Conservation (phyloP, 192 early-diverging fungal species). For the Backusella circina region DNA sequence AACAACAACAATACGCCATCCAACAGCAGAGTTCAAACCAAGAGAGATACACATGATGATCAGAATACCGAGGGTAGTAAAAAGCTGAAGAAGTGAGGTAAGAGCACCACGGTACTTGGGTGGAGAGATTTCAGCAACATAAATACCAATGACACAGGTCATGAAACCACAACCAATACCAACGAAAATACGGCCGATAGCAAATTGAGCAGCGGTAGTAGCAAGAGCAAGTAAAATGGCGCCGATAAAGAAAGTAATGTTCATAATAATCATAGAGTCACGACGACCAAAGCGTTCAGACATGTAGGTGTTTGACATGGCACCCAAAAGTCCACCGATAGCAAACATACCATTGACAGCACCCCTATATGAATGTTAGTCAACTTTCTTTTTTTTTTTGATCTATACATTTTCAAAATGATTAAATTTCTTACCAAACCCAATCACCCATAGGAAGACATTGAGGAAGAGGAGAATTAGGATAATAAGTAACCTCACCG, state of each 20-base stretch:
- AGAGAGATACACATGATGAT: conserved; percentile 42
- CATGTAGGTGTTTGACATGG: conserved; percentile 57
- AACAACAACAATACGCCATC: conserved; percentile 49
- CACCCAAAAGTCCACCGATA: conserved; percentile 66
- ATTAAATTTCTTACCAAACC: conserved; percentile 40
- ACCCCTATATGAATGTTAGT: conserved; percentile 40
- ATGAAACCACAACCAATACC: conserved; percentile 57
- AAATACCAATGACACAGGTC: conserved; percentile 52
- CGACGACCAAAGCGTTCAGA: conserved; percentile 62
- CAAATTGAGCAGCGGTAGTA: conserved; percentile 28
- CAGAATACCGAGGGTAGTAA: conserved; percentile 57
- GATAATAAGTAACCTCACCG: conserved; percentile 23
- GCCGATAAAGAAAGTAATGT: conserved; percentile 47
- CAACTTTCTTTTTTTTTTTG: neutral
- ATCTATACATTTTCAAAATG: conserved; percentile 1
- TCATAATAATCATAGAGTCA: conserved; percentile 49
- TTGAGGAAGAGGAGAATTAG: conserved; percentile 24
- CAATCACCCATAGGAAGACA: conserved; percentile 36
- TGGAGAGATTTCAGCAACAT: conserved; percentile 55
- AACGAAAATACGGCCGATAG: conserved; percentile 44
- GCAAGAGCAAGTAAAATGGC: conserved; percentile 37
- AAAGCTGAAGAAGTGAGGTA: conserved; percentile 51
- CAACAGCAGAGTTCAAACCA: conserved; percentile 31
- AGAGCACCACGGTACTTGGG: conserved; percentile 41
- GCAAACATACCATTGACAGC: conserved; percentile 56